Base-by-base conservation (phyloP, 2,329 filamentous ascomycete genomes). In the Zasmidium cellare region DNA sequence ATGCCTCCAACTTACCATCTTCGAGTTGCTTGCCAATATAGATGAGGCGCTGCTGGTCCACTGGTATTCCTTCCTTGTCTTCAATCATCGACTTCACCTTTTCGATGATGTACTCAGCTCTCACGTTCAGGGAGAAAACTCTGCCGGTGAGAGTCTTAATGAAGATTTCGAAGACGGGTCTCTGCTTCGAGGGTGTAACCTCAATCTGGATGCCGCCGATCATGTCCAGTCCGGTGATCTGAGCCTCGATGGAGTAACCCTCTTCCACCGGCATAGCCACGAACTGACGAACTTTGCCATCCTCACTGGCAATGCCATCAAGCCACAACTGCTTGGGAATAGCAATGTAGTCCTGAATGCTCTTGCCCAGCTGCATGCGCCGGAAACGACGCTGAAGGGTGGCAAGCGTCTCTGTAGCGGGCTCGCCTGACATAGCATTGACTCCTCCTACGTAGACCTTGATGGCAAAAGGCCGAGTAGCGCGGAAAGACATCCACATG, bases 11-110 rank as follows among this genome's bases (percentile, higher is more conserved):
- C 46, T 24, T 18, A 80, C 92, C 92, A 67, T 97, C 92, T 76
- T 97, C 92, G 2, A 97, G 86, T 75, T 96, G 92, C 83, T 96
- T 96, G 56, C 92, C 92, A 46, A 92, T 92, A 67, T 96, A 96
- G 75, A 97, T 96, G 66, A 97, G 77, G 68, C 92, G 92, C 81
- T 97, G 92, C 78, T 97, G 92, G 73, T 97, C 92, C 9, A 92
- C 92, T 46, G 92, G 92, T 55, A 97, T 96, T 20, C 92, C 92
- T 78, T 97, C 92, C 85, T 96, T 96, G 72, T 96, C 92, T 77
- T 96, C 92, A 45, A 96, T 96, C 84, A 96, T 96, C 48, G 84
- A 86, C 86, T 96, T 96, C 38, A 96, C 92, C 61, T 96, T 96
- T 81, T 96, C 91, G 76, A 96, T 96, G 44, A 91, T 96, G 69